Conservation (phyloP, 2,329 filamentous ascomycete species). For the Monilinia vaccinii-corymbosi region DNA sequence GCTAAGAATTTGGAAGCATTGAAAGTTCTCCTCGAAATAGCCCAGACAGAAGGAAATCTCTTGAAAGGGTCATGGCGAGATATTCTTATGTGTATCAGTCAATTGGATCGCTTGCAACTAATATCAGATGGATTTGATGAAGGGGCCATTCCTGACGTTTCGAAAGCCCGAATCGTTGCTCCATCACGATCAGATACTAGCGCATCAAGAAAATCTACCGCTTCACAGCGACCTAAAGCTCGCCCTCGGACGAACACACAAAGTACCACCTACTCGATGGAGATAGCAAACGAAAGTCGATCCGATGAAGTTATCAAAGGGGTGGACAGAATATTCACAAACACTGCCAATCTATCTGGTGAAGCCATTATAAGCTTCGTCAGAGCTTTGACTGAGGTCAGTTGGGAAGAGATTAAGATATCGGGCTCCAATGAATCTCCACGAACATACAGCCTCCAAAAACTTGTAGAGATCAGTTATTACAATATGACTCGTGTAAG, state of each 20-base stretch:
- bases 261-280: conserved; percentile 47
- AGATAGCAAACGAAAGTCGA: conserved; percentile 84
- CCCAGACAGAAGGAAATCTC: conserved; percentile 84
- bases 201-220: conserved; percentile 57
- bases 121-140: conserved; percentile 94
- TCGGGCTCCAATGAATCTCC: conserved; percentile 94
- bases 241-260: conserved; percentile 43
- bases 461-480: conserved; percentile 96
- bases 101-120: conserved; percentile 88
- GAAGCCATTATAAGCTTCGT: conserved; percentile 96
- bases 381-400: conserved; percentile 83
- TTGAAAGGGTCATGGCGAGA: conserved; percentile 91
- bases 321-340: conserved; percentile 94
- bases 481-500: conserved; percentile 99
- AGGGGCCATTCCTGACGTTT: conserved; percentile 83
- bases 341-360: conserved; percentile 84
- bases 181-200: conserved; percentile 41
- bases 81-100: conserved; percentile 87
- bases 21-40: conserved; percentile 84
- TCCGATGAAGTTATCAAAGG: conserved; percentile 89
- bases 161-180: conserved; percentile 65
- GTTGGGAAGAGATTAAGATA: conserved; percentile 98
- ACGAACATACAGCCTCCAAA: conserved; percentile 93
- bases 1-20: conserved; percentile 94
- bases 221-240: conserved; percentile 40